A percentile compares a stretch with the other conserved stretches of the same genome.
These are phyloP conservation scores for Crucibulum laeve DNA, from an alignment of 768 basidiomycete species.

Conservation along the genomic window DNA sequence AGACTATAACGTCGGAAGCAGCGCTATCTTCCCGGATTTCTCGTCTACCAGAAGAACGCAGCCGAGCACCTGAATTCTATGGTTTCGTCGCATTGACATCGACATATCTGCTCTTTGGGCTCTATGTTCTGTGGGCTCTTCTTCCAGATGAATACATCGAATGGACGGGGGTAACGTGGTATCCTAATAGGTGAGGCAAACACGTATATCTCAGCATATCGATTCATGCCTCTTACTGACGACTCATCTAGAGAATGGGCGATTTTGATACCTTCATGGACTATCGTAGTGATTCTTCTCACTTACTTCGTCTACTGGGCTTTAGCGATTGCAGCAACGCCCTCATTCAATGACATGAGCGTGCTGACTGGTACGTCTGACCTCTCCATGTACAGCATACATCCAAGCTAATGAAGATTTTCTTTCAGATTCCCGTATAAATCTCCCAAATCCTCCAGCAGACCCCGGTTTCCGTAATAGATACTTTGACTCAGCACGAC, in stretches of 20 bases:
- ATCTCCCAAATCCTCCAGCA: slow-evolving; percentile 33
- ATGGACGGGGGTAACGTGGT: slow-evolving; percentile 73
- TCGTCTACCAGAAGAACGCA: slow-evolving; percentile 36
- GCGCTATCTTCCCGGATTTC: slow-evolving; percentile 8
- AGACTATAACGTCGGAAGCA: background rate
- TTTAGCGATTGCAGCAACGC: slow-evolving; percentile 68
- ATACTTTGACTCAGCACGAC: slow-evolving; percentile 44
- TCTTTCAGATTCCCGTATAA: slow-evolving; percentile 51
- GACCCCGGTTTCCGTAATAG: slow-evolving; percentile 29
- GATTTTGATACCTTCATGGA: slow-evolving; percentile 74
- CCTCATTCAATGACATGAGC: slow-evolving; percentile 60
- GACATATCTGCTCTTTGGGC: slow-evolving; percentile 63
- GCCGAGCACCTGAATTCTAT: slow-evolving; percentile 80
- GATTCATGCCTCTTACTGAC: background rate
- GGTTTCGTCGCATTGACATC: slow-evolving; percentile 87
- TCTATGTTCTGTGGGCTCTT: slow-evolving; percentile 79
- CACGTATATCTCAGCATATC: background rate
- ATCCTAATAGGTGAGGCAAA: slow-evolving; percentile 69
- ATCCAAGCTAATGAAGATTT: slow-evolving; percentile 7
- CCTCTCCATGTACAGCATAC: slow-evolving; percentile 8
- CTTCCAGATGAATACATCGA: slow-evolving; percentile 69
- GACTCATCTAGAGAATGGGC: slow-evolving; percentile 70
- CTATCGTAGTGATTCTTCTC: slow-evolving; percentile 63
- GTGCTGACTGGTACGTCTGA: slow-evolving; percentile 59
- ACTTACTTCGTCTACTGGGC: slow-evolving; percentile 78